Evolutionary conservation across 257 asterid species (phyloP).

Genomic region (Solanum etuberosum): DNA sequence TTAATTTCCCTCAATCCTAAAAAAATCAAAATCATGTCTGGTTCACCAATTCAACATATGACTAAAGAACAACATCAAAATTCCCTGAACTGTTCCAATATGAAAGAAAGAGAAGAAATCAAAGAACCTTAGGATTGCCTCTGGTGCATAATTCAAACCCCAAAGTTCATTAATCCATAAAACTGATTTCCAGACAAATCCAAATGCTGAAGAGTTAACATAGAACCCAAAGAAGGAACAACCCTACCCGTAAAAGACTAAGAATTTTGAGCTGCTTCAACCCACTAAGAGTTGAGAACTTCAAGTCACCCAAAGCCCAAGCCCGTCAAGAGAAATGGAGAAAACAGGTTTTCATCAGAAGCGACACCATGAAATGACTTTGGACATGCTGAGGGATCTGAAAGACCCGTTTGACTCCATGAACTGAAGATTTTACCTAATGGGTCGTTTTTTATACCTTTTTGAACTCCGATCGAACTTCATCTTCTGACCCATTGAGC

Average conservation of each 20-base stretch:
- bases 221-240: slow-evolving; percentile 24
- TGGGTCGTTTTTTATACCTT: slow-evolving; percentile 70
- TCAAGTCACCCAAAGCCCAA: slow-evolving; percentile 60
- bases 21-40: too few species aligned
- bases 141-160: too few species aligned
- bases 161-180: too few species aligned
- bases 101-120: not conserved
- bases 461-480: slow-evolving; percentile 70
- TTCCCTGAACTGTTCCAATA: not conserved
- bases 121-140: not conserved
- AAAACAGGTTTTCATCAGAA: slow-evolving; percentile 38
- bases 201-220: too few species aligned
- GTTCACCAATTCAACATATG: not conserved
- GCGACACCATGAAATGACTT: slow-evolving; percentile 48
- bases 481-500: slow-evolving; percentile 27
- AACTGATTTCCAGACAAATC: too few species aligned
- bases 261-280: slow-evolving; percentile 44
- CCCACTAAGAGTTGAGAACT: slow-evolving; percentile 53
- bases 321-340: slow-evolving; percentile 49
- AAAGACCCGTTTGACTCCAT: slow-evolving; percentile 24
- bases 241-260: slow-evolving; percentile 74
- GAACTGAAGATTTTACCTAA: slow-evolving; percentile 34
- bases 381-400: slow-evolving; percentile 47
- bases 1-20: too few species aligned
- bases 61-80: not conserved